phyloP scores from a whole-genome alignment of 108 stramenopile genomes.

The Chaetoceros muelleri region DNA sequence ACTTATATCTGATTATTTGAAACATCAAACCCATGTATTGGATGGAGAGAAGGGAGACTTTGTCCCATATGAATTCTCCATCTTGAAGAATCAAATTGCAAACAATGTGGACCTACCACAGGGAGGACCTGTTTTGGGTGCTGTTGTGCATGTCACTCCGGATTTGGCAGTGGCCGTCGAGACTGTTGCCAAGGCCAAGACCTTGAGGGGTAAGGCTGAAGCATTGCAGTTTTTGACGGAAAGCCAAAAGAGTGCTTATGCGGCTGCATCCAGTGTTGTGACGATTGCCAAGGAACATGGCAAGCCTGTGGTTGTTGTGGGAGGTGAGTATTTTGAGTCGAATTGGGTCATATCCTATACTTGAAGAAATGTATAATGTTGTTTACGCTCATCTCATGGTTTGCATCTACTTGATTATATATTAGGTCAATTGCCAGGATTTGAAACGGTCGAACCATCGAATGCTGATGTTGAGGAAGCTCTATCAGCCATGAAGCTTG shows the following conservation, averaged over 20 bases:
- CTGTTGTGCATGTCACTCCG: slow-evolving; percentile 68
- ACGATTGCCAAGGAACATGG: slow-evolving; percentile 46
- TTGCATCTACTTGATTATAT: background rate
- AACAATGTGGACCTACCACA: slow-evolving; percentile 23
- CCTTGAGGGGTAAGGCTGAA: slow-evolving; percentile 65
- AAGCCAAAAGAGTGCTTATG: slow-evolving; percentile 44
- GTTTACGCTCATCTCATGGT: background rate
- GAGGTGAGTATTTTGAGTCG: slow-evolving; percentile 24
- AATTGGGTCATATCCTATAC: background rate
- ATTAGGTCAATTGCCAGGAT: slow-evolving; percentile 47
- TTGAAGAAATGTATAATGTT: background rate
- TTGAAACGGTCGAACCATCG: slow-evolving; percentile 41
- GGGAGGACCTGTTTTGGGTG: slow-evolving; percentile 68
- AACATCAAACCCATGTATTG: slow-evolving; percentile 1
- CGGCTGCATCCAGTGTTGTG: slow-evolving; percentile 51
- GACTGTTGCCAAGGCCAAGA: slow-evolving; percentile 41
- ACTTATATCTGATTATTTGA: slow-evolving; percentile 5
- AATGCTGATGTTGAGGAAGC: slow-evolving; percentile 58
- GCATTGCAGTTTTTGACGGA: slow-evolving; percentile 63
- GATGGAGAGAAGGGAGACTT: slow-evolving; percentile 10
- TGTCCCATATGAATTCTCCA: slow-evolving; percentile 56
- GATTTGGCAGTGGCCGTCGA: slow-evolving; percentile 45
- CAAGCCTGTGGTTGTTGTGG: slow-evolving; percentile 56
- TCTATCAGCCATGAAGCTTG: slow-evolving; percentile 64
- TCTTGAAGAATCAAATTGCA: slow-evolving; percentile 20